phyloP scores from a whole-genome alignment of 2,329 filamentous ascomycete species.

The Ceratocystis albifundus region DNA sequence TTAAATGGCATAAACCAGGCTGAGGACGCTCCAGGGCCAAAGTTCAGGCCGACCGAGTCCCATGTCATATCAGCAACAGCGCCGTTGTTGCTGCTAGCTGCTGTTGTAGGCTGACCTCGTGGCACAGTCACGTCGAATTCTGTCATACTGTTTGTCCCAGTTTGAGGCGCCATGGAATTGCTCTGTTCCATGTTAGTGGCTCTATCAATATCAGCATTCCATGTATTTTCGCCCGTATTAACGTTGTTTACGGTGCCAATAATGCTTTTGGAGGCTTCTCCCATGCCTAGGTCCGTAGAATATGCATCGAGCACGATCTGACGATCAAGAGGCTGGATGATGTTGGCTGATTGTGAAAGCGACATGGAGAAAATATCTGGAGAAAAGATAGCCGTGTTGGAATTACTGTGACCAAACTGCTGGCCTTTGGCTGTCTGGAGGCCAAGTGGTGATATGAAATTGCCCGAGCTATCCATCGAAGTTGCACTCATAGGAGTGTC shows the following conservation, averaged over 20 bases:
- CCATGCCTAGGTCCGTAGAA: conserved; percentile 39
- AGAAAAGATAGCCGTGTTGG: conserved; percentile 35
- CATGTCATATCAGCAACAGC: not conserved
- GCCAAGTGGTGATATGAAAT: conserved; percentile 11
- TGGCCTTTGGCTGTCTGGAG: conserved; percentile 5
- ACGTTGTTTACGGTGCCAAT: conserved; percentile 29
- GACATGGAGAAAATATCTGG: conserved; percentile 44
- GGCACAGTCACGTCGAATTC: not conserved
- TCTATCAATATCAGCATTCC: not conserved
- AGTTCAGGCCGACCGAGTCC: conserved; percentile 10
- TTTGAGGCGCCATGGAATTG: not conserved
- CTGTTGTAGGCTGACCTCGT: not conserved
- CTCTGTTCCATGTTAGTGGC: not conserved
- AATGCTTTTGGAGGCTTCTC: conserved; percentile 30
- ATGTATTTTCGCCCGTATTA: not conserved
- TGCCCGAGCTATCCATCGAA: conserved; percentile 26
- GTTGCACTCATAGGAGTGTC: conserved; percentile 34
- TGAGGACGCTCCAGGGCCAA: conserved; percentile 42
- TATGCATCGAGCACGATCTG: conserved; percentile 69
- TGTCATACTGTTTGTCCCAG: not conserved
- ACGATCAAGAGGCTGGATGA: conserved; percentile 59
- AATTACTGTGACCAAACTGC: conserved; percentile 12
- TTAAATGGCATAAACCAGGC: conserved; percentile 94
- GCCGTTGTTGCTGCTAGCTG: not conserved
- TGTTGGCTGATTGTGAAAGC: conserved; percentile 39